Evolutionary conservation across 805 yeast genomes (phyloP), one percentile per base, ranked within the genome.

Genomic region (Lipomyces sp.): DNA sequence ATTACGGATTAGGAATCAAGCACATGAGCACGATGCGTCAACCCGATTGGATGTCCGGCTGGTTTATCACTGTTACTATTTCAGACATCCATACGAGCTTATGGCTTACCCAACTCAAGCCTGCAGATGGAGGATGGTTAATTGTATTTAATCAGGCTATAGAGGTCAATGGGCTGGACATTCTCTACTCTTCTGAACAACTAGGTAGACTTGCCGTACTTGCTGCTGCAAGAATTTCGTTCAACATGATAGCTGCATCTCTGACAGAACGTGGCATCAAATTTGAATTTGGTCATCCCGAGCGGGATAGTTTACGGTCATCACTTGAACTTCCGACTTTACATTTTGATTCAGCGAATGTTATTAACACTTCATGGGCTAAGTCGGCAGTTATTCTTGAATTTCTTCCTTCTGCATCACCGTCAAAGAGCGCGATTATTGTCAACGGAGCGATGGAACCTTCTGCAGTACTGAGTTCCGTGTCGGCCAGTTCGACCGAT

Each of bases 101-200:
- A 46, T 55, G 47, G 48, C 31, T 55, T 16, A 43, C 54, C 5
- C 45, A 56, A n/a, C 38, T 59, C 19, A 39, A 42, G 29, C 51
- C 55, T 6, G 47, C 43, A 18, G 59, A 58, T 8, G 54, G 47
- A 33, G 61, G 57, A 19, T 59, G 62, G 62, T 33, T 45, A 11
- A 39, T 59, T 28, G 33, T 39, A 21, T 52, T 31, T 21, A 39
- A 45, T 29, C 62, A 59, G 24, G 43, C 53, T 19, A 26, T 59
- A 19, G 49, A 42, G 18, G 24, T 43, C 5, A 34, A 41, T 19
- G 52, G 48, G 11, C 13, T 46, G 19, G 55, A 51, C 11, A 39
- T 49, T 16, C 18, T 56, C 23, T 58, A 47, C 19, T 40, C 61
- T 5, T 19, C 31, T 13, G 45, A 39, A 33, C 45, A 45, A 28